These are phyloP conservation scores for Fraxinus greggii DNA, from an alignment of 305 asterid genomes.

Conservation along the genomic window DNA sequence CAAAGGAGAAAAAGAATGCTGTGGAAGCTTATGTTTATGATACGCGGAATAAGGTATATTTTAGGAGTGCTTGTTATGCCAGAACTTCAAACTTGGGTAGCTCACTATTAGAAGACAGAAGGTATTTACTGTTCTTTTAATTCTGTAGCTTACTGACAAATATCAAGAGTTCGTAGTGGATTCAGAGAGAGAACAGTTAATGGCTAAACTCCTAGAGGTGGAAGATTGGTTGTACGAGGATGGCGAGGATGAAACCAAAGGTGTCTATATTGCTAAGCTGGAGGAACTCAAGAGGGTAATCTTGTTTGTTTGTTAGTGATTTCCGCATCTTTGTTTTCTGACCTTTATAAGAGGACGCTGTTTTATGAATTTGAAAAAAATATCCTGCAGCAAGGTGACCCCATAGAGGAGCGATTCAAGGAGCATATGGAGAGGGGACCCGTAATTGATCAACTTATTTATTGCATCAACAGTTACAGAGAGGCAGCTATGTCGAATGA, in stretches of 20 bases:
- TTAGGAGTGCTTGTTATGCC: not conserved
- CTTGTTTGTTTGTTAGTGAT: not conserved
- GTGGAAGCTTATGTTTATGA: slow-evolving; percentile 54
- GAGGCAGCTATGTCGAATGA: slow-evolving; percentile 76
- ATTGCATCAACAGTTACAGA: slow-evolving; percentile 74
- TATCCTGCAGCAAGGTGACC: slow-evolving; percentile 53
- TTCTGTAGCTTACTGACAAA: slow-evolving; percentile 37
- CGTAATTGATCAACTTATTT: slow-evolving; percentile 53
- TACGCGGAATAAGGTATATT: slow-evolving; percentile 49
- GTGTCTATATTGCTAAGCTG: slow-evolving; percentile 48
- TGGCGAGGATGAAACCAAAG: slow-evolving; percentile 55
- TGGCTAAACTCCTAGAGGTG: slow-evolving; percentile 42
- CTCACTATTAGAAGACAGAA: not conserved
- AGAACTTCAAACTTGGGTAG: not conserved
- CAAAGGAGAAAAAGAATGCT: slow-evolving; percentile 55
- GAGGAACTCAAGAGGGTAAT: slow-evolving; percentile 51
- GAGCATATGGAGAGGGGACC: slow-evolving; percentile 75
- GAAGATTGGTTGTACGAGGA: slow-evolving; percentile 58
- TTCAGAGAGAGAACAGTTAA: slow-evolving; percentile 41
- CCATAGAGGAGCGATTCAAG: slow-evolving; percentile 64
- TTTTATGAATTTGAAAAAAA: not conserved
- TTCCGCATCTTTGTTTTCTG: not conserved
- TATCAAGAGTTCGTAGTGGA: slow-evolving; percentile 40
- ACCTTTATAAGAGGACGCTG: not conserved
- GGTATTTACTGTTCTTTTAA: not conserved